Evolutionary conservation across 129 eudicot genomes (phyloP), one percentile per base, ranked within the genome.

Genomic region (Tagetes erecta): DNA sequence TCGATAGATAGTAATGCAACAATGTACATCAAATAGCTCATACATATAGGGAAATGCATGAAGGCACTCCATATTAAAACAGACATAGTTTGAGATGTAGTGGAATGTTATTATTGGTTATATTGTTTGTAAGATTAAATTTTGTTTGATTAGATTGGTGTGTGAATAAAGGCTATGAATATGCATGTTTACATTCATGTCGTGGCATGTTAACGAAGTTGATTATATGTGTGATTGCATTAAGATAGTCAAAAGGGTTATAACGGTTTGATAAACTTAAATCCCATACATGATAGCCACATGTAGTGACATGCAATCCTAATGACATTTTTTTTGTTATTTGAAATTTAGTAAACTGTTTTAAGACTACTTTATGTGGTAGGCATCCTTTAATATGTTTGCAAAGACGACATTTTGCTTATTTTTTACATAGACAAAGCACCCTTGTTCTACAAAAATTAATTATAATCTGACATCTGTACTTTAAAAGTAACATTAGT

Each of bases 361-460:
- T 60, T 47, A 36, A 47, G 51, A 13, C 49, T 47, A 64, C 51
- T 38, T 74, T 63, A 64, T 38, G 71, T 74, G 51, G 64, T 4
- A 34, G 51, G n/a, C 49, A 51, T 64, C 37, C 38, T 73, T 13
- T 12, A 50, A 12, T 69, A 69, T n/a, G 4, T 6, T 69, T 7
- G 33, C 31, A 69, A 13, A 13, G 8, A 27, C 40, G 30, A 49
- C 60, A 35, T 7, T 49, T 33, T 34, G 6, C 60, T 47, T 49
- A n/a, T 12, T 62, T 11, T 62, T 27, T 36, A 9, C 67, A 13
- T 62, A 12, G 67, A 12, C 67, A 62, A 62, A 10, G 67, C 9
- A 62, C 30, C 67, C 44, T 3, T 62, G 44, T 36, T 36, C 45
- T 37, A 12, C 42, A 30, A 14, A 30, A 27, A 27, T 0, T 35